These are phyloP conservation scores for Recurvomyces mirabilis DNA, from an alignment of 495 filamentous ascomycete species.

Conservation along the genomic window DNA sequence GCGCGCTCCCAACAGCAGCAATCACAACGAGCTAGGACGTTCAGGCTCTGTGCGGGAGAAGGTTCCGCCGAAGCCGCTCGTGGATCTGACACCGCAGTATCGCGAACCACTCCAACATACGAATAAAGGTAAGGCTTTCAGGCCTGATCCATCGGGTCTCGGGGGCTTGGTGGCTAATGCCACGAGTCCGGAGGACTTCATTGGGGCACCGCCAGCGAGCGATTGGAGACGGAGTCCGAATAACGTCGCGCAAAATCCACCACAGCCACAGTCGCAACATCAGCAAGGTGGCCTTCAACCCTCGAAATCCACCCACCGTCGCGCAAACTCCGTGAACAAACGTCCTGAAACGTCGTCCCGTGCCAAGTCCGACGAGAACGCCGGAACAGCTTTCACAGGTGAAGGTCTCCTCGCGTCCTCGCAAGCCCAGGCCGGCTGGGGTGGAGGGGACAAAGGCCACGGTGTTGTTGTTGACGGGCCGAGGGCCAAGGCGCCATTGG, in stretches of 20 bases:
- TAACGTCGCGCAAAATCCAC: constrained; percentile 6
- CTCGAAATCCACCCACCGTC: not conserved
- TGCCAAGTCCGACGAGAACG: constrained; percentile 5
- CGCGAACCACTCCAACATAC: constrained; percentile 61
- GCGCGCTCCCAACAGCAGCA: constrained; percentile 21
- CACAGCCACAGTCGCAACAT: not conserved
- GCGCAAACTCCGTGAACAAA: not conserved
- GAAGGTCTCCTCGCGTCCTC: constrained; percentile 22
- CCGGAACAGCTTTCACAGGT: constrained; percentile 24
- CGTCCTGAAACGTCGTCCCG: not conserved
- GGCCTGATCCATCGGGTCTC: constrained; percentile 39
- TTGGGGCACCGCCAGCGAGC: constrained; percentile 41
- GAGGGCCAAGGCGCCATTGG: constrained; percentile 42
- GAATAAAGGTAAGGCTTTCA: constrained; percentile 56
- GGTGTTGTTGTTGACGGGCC: constrained; percentile 42
- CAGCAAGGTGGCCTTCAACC: constrained; percentile 9
- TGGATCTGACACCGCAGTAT: constrained; percentile 67
- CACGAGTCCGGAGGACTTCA: constrained; percentile 42
- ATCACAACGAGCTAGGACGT: constrained; percentile 15
- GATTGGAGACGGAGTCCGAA: constrained; percentile 47
- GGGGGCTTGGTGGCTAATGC: constrained; percentile 57
- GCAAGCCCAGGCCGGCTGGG: constrained; percentile 22
- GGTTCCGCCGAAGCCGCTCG: constrained; percentile 47
- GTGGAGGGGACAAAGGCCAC: constrained; percentile 32
- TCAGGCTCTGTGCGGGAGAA: constrained; percentile 9